Evolutionary conservation across 257 asterid species (phyloP), one percentile per base, ranked within the genome.

Genomic region (Perilla frutescens): DNA sequence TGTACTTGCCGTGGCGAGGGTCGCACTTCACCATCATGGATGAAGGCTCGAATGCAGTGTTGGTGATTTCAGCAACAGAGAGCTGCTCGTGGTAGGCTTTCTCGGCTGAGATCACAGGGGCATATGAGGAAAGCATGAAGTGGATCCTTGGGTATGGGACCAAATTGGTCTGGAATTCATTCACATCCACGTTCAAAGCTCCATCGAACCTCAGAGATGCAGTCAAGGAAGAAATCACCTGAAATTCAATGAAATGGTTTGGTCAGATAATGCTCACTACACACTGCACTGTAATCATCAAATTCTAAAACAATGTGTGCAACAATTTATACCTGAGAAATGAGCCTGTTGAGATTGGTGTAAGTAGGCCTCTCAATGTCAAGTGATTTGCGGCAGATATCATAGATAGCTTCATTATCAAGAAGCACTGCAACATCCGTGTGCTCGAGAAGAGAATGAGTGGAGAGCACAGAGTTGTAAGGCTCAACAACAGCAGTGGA

Each of bases 401-500:
- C 89, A 59, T 20, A 20, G 26, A 20, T 20, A 20, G 26, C 26
- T 20, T 20, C 26, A 20, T 20, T 20, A 20, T 20, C 89, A 6
- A 85, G 87, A 61, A 85, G 84, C 15, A 85, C 87, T 3, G 89
- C 86, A 11, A 85, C 89, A 82, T 85, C 89, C 0, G 89, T 85
- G 83, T 85, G 89, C 76, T 85, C 89, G 9, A 85, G 83, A 7
- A 85, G 87, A 41, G 89, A 85, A 37, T 85, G 89, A 0, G 89
- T 85, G 0, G 85, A 80, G 10, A 85, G 81, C 14, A 85, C 89
- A 5, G 89, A 85, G 72, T 85, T 85, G 73, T 85, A 85, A 2
- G 89, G 89, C 81, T 85, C 90, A 69, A 85, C 90, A 4, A 85
- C 90, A 4, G 90, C 86, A n/a, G 90, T 85, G 0, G 90, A 85